A percentile compares a stretch with the other conserved stretches of the same genome.
phyloP scores from a whole-genome alignment of 371 early-diverging fungal species.

The Rhizopus stolonifer region DNA sequence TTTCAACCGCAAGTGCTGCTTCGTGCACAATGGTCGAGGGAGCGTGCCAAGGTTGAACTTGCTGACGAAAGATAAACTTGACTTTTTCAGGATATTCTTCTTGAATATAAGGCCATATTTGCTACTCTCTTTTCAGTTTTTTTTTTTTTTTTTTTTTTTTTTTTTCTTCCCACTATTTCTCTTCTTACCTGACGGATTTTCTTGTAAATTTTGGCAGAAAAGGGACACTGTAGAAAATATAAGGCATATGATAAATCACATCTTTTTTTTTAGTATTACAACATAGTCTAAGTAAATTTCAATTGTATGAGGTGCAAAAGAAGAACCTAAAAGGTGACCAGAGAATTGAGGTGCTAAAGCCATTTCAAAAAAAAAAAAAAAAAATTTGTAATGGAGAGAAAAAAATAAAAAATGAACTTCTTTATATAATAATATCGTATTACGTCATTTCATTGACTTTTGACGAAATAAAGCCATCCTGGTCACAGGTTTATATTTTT shows the following conservation, averaged over 20 bases:
- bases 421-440: not conserved
- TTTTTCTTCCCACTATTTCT: not conserved
- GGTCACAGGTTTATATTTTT: too few species aligned
- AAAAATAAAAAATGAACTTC: not conserved
- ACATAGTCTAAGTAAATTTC: constrained; percentile 71
- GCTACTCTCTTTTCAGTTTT: constrained; percentile 14
- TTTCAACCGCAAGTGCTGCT: constrained; percentile 79
- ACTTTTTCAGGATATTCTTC: constrained; percentile 48
- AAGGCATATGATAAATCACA: not conserved
- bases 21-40: constrained; percentile 73
- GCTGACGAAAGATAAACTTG: constrained; percentile 74
- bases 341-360: constrained; percentile 50
- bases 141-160: not conserved
- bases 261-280: constrained; percentile 23
- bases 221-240: constrained; percentile 52
- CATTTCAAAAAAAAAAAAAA: constrained; percentile 20
- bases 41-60: constrained; percentile 88
- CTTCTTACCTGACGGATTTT: constrained; percentile 42
- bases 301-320: constrained; percentile 52
- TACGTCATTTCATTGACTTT: not conserved
- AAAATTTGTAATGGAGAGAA: constrained; percentile 1
- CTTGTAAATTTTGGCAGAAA: constrained; percentile 61
- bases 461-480: not conserved
- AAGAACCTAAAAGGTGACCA: constrained; percentile 61
- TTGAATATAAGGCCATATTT: constrained; percentile 62